phyloP scores from a whole-genome alignment of 306 rosid species.

The Parietaria judaica region DNA sequence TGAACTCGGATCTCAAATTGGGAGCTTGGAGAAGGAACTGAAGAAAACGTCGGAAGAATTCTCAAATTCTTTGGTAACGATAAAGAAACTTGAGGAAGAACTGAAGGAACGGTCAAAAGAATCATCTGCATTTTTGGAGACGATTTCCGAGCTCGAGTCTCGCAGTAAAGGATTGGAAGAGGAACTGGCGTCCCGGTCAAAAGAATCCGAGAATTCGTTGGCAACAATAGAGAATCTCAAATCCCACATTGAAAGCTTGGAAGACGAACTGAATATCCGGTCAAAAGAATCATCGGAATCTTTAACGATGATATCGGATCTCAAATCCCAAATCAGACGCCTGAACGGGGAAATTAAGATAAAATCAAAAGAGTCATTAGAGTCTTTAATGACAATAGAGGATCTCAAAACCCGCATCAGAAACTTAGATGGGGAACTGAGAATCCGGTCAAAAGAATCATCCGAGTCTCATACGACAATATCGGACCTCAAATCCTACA shows the following conservation, averaged over 20 bases:
- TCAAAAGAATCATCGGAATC: slow-evolving; percentile 72
- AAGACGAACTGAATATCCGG: slow-evolving; percentile 54
- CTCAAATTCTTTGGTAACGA: neutral
- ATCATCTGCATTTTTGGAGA: slow-evolving; percentile 56
- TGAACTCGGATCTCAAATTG: slow-evolving; percentile 54
- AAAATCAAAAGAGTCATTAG: slow-evolving; percentile 56
- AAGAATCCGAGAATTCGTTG: slow-evolving; percentile 63
- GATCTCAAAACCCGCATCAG: slow-evolving; percentile 54
- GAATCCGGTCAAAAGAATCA: slow-evolving; percentile 57
- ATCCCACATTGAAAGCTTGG: slow-evolving; percentile 49
- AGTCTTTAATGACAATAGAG: slow-evolving; percentile 53
- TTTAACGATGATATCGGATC: slow-evolving; percentile 52
- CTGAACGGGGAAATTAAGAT: slow-evolving; percentile 59
- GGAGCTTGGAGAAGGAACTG: slow-evolving; percentile 43
- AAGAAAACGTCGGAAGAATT: neutral
- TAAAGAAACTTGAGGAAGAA: slow-evolving; percentile 10
- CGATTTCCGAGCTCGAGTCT: slow-evolving; percentile 59
- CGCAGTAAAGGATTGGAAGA: slow-evolving; percentile 30
- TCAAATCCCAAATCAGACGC: slow-evolving; percentile 46
- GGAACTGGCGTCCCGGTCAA: slow-evolving; percentile 54
- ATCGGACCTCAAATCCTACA: slow-evolving; percentile 51
- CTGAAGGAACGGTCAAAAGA: slow-evolving; percentile 65
- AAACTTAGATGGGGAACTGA: slow-evolving; percentile 54
- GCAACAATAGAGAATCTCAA: slow-evolving; percentile 61
- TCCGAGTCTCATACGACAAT: slow-evolving; percentile 57